phyloP scores from a whole-genome alignment of 2,329 filamentous ascomycete genomes.

The Didymella pinodella region DNA sequence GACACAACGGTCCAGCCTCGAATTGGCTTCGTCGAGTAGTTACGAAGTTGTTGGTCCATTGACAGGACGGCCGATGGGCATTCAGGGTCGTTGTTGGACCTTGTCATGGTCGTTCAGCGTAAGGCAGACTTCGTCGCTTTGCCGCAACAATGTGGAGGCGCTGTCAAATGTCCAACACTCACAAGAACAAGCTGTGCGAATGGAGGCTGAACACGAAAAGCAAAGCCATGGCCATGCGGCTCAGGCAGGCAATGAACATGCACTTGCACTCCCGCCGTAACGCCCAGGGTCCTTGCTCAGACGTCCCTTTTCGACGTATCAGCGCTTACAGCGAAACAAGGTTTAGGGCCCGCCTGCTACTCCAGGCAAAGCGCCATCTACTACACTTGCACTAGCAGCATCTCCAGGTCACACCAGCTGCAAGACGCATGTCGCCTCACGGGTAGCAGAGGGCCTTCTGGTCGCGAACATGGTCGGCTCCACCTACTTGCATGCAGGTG shows the following conservation, averaged over 20 bases:
- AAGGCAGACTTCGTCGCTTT: constrained; percentile 26
- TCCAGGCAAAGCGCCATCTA: constrained; percentile 37
- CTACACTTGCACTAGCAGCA: constrained; percentile 40
- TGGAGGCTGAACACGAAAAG: constrained; percentile 42
- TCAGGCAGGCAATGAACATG: constrained; percentile 32
- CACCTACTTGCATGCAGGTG: constrained; percentile 41
- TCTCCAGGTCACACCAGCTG: constrained; percentile 28
- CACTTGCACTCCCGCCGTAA: constrained; percentile 31
- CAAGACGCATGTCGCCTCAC: constrained; percentile 23
- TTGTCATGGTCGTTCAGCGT: constrained; percentile 6
- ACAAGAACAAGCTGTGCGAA: constrained; percentile 32
- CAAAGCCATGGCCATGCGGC: constrained; percentile 41
- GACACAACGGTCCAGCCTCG: constrained; percentile 24
- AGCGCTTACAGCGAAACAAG: constrained; percentile 40
- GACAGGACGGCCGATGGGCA: constrained; percentile 5
- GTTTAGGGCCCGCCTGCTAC: constrained; percentile 34
- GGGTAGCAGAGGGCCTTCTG: constrained; percentile 25
- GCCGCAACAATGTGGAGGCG: constrained; percentile 30
- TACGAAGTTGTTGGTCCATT: constrained; percentile 6
- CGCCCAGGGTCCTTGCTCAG: constrained; percentile 31
- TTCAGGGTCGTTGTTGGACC: constrained; percentile 1
- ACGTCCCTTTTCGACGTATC: constrained; percentile 38
- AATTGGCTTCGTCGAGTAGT: constrained; percentile 17
- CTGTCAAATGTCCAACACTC: constrained; percentile 28
- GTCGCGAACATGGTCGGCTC: constrained; percentile 32